Evolutionary conservation across 371 early-diverging fungal genomes (phyloP).

Genomic region (Batrachochytrium dendrobatidis): DNA sequence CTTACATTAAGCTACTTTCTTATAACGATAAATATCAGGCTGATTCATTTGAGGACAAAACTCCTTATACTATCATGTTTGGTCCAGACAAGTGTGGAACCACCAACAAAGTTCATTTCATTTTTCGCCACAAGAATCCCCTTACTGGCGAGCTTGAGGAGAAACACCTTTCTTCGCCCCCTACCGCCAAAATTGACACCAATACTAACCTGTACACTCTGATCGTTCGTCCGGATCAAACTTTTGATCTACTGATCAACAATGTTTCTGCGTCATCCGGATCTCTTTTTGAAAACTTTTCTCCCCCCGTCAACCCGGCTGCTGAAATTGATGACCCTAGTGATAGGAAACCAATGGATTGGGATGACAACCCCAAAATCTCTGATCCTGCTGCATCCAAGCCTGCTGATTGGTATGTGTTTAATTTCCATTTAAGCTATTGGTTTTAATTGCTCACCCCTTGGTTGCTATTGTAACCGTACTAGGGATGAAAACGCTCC

Average conservation of each 20-base stretch:
- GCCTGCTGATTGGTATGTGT: constrained; percentile 78
- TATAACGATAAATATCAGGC: constrained; percentile 56
- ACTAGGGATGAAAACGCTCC: constrained; percentile 52
- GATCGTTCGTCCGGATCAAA: constrained; percentile 81
- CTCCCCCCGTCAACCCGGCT: constrained; percentile 85
- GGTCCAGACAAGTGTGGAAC: constrained; percentile 90
- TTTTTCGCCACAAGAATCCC: constrained; percentile 86
- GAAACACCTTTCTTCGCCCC: constrained; percentile 71
- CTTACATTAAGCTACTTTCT: constrained; percentile 85
- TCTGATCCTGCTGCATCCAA: constrained; percentile 78
- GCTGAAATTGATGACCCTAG: constrained; percentile 73
- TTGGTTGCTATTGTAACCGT: background rate
- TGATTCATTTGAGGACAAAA: constrained; percentile 73
- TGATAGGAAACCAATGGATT: constrained; percentile 88
- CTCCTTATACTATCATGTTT: constrained; percentile 86
- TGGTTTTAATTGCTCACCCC: constrained; percentile 41
- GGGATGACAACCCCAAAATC: constrained; percentile 80
- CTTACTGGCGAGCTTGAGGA: constrained; percentile 51
- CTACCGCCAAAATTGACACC: constrained; percentile 55
- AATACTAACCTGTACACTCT: constrained; percentile 86
- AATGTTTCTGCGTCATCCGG: constrained; percentile 61
- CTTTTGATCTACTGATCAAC: constrained; percentile 77
- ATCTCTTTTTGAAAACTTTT: constrained; percentile 77
- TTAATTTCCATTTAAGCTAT: background rate
- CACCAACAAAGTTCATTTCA: constrained; percentile 89